Evolutionary conservation across 176 grass and related monocot species (phyloP), one percentile per base, ranked within the genome.

Genomic region (Thinopyrum elongatum): DNA sequence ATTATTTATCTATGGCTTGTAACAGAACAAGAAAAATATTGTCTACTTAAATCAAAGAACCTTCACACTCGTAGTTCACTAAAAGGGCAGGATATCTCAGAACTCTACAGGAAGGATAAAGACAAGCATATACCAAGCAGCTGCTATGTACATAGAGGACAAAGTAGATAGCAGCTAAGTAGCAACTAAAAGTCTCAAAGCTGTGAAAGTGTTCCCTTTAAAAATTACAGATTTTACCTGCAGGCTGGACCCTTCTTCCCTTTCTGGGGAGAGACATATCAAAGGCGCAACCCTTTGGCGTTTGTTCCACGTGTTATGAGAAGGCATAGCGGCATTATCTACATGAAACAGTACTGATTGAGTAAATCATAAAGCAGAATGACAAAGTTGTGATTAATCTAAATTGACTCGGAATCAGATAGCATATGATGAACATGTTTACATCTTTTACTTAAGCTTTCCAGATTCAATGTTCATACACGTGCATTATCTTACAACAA

Each of bases 181-280:
- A 28, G 17, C 38, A 76, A 76, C 34, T n/a, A 77, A n/a, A 10
- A 3, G 2, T 10, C 16, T 60, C 68, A 47, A 83, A 60, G 42
- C 1, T 65, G 28, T 58, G 78, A 83, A 68, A 51, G n/a, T 29
- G 69, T 13, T 70, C 35, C 21, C 78, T 74, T 80, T 5, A 76
- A 80, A 80, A 81, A 67, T 47, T 74, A 19, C 3, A 28, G 14
- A 47, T 15, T 75, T 75, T 70, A 92, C 91, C 91, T 92, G 81
- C 30, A 84, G 68, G 78, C 61, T 77, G 62, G 84, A 80, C 2
- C 80, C 81, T 84, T 84, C 87, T 76, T 65, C 90, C 44, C 57
- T 59, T 66, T 88, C 65, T 83, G 55, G 79, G 82, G 73, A 74
- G 47, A 83, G 39, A 76, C 80, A 51, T 79, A 78, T 66, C 14